Evolutionary conservation across 1,284 basidiomycete genomes (phyloP), one percentile per base, ranked within the genome.

Genomic region (Trichosporon ovoides): DNA sequence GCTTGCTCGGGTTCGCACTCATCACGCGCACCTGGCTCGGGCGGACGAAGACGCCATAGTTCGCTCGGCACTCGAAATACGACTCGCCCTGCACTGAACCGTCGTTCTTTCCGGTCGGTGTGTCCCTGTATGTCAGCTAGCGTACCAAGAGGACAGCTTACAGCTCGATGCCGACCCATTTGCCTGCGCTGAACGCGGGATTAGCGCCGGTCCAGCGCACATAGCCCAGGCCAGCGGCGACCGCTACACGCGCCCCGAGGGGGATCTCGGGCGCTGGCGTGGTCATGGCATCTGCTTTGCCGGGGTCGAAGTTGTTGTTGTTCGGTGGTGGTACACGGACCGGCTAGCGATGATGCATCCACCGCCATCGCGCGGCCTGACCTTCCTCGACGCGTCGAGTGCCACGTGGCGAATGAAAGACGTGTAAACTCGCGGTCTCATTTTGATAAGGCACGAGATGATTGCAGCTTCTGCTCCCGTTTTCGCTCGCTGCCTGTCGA

Each of bases 121-220:
- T 86, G 52, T 81, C 63, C 18, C 63, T 65, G 28, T n/a, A 5
- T 0, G 40, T 57, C 43, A 58, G 52, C 20, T 12, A 7, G 14
- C 13, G 7, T 5, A 24, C 7, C 4, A 7, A 10, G 5, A 3
- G n/a, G n/a, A 31, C 5, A 31, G 28, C 67, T 70, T 77, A 84
- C 56, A 98, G 84, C 73, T 94, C 91, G 58, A 98, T 85, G 14
- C 96, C 96, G 59, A 97, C 83, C 96, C 96, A 98, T 78, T 88
- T 88, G 0, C 96, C 96, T 2, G 85, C 75, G 14, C 91, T 85
- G 74, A 98, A 98, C 3, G 83, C 82, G 0, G 96, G 83, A 59
- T 79, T 91, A 51, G 84, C 72, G 0, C 96, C 96, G 43, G 82
- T 83, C 81, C 94, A 99, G 50, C 92, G 83, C 33, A 98, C 88